A percentile compares a stretch with the other conserved stretches of the same genome.
Evolutionary conservation across 176 grass and related monocot genomes (phyloP).

Genomic region (Lolium rigidum): DNA sequence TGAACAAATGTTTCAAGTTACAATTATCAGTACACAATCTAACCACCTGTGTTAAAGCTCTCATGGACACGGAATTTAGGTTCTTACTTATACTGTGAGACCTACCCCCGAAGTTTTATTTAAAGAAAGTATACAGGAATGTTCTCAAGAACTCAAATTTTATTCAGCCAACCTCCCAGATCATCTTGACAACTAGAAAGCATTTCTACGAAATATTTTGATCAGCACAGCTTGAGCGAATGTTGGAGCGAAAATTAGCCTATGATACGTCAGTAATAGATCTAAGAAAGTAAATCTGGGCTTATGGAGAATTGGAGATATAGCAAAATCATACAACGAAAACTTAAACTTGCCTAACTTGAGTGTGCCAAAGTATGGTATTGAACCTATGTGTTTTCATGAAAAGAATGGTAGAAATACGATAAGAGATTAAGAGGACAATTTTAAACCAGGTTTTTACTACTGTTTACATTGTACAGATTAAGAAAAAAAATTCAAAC

Average conservation of each 20-base stretch:
- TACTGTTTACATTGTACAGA: background rate
- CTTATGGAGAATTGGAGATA: background rate
- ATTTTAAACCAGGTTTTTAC: background rate
- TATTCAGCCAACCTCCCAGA: conserved; percentile 14
- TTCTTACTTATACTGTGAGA: background rate
- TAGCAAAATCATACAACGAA: conserved; percentile 12
- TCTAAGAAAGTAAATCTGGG: background rate
- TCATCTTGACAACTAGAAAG: background rate
- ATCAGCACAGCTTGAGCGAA: background rate
- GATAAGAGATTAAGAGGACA: background rate
- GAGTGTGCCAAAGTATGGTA: background rate
- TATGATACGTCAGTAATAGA: background rate
- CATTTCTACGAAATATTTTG: conserved; percentile 7
- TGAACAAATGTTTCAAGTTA: background rate
- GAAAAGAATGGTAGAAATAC: conserved; percentile 3
- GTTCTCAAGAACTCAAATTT: background rate
- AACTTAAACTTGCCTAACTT: background rate
- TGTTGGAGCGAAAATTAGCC: background rate
- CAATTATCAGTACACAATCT: conserved; percentile 4
- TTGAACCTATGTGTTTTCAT: background rate
- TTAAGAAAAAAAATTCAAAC: conserved; percentile 16
- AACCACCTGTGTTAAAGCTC: background rate
- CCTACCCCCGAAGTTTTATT: background rate
- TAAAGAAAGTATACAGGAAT: background rate
- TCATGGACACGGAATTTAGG: background rate